Percentiles rank a stretch among this genome's conserved stretches.
These are phyloP conservation scores for Solanum ossicruentum DNA, from an alignment of 257 asterid species.

Conservation along the genomic window DNA sequence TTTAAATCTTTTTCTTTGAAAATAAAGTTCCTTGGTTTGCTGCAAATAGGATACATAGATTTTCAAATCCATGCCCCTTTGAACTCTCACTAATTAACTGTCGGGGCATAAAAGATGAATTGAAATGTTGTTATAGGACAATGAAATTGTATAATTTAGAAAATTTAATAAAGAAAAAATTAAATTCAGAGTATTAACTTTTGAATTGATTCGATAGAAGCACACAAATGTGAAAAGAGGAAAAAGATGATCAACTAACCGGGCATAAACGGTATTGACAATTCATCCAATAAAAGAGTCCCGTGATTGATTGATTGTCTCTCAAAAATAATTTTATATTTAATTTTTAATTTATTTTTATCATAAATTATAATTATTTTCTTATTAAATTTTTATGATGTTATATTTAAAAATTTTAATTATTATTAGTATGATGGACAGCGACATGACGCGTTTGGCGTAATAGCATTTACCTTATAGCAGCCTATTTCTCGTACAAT, in stretches of 20 bases:
- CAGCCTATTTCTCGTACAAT: not conserved
- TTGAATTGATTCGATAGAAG: too few relatives aligned
- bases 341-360: too few relatives aligned
- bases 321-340: too few relatives aligned
- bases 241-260: not conserved
- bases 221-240: not conserved
- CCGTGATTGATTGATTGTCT: not conserved
- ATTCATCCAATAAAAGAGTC: not conserved
- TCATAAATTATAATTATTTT: too few relatives aligned
- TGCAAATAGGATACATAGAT: not conserved
- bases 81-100: not conserved
- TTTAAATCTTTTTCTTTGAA: not conserved
- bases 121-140: not conserved
- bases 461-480: not conserved
- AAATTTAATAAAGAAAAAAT: not conserved
- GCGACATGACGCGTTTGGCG: conserved; percentile 13
- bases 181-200: not conserved
- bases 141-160: not conserved
- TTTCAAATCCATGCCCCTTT: not conserved
- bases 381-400: too few relatives aligned
- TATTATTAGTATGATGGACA: too few relatives aligned
- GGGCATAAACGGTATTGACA: not conserved
- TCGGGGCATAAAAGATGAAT: not conserved
- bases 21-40: not conserved
- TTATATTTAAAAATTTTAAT: too few relatives aligned